Evolutionary conservation across 192 early-diverging fungal species (phyloP).

Genomic region (Geranomyces variabilis): DNA sequence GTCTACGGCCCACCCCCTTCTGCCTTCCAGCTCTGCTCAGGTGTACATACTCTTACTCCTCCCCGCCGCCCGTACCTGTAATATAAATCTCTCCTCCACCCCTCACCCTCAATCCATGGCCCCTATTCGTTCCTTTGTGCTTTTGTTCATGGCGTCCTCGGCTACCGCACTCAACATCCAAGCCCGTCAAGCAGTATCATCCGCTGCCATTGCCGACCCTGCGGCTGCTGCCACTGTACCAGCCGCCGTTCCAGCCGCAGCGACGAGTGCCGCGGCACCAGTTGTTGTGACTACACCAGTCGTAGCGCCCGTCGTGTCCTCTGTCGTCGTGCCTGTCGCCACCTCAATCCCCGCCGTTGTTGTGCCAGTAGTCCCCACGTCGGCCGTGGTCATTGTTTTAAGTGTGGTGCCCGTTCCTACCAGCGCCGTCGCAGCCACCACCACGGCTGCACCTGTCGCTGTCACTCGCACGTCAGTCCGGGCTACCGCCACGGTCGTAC

Average conservation of each 20-base stretch:
- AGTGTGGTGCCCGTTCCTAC: background rate
- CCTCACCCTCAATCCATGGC: background rate
- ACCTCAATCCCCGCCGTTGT: background rate
- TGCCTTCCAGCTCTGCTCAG: too few relatives aligned
- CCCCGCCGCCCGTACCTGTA: too few relatives aligned
- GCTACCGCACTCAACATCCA: conserved; percentile 1
- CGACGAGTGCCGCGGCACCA: background rate
- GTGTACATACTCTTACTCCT: too few relatives aligned
- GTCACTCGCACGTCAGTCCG: background rate
- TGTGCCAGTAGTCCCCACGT: background rate
- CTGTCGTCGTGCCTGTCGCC: background rate
- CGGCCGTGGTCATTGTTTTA: background rate
- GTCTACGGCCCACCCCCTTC: too few relatives aligned
- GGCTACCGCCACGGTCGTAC: background rate
- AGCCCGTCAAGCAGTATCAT: background rate
- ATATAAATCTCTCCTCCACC: background rate
- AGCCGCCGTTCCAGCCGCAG: background rate
- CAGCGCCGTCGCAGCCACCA: background rate
- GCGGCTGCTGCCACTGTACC: background rate
- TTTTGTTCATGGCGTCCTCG: background rate
- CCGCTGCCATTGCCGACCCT: background rate
- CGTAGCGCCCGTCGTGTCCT: background rate
- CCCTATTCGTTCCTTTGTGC: background rate
- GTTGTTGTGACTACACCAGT: background rate
- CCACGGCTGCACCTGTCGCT: background rate